phyloP scores from a whole-genome alignment of 1,139 yeast species.

The Geotrichum siamense region DNA sequence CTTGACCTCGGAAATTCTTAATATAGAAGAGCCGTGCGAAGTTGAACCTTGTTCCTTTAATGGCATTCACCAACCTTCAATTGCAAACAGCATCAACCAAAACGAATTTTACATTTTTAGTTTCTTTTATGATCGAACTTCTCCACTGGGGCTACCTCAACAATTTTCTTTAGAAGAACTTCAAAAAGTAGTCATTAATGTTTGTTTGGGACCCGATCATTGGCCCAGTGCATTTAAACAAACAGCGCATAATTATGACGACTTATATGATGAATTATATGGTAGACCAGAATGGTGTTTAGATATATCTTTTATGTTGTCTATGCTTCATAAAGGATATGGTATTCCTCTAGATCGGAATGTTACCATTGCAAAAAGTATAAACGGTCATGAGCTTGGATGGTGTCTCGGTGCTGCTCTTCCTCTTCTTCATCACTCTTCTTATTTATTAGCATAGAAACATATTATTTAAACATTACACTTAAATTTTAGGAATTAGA shows the following conservation, averaged over 20 bases:
- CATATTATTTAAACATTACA: too few species aligned
- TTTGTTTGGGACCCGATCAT: constrained; percentile 66
- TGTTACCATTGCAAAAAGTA: constrained; percentile 73
- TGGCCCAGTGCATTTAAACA: constrained; percentile 40
- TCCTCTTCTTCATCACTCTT: constrained; percentile 45
- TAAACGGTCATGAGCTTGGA: constrained; percentile 76
- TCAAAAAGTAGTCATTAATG: constrained; percentile 62
- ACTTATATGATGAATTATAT: constrained; percentile 46
- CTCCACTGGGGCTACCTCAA: constrained; percentile 79
- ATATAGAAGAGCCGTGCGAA: constrained; percentile 72
- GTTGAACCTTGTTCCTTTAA: constrained; percentile 87
- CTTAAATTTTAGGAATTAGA: too few species aligned
- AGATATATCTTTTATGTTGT: constrained; percentile 77
- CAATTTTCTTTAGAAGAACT: constrained; percentile 72
- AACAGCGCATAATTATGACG: constrained; percentile 8
- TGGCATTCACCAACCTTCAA: constrained; percentile 93
- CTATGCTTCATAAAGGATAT: constrained; percentile 84
- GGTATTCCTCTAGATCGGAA: constrained; percentile 81
- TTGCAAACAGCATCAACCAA: constrained; percentile 63
- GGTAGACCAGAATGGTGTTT: constrained; percentile 86
- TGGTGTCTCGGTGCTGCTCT: constrained; percentile 95
- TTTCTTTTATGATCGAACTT: constrained; percentile 88
- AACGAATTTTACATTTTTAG: constrained; percentile 83
- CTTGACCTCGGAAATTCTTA: constrained; percentile 72
- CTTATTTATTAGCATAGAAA: too few species aligned